Evolutionary conservation across 345 rosid species (phyloP), one percentile per base, ranked within the genome.

Genomic region (Brassica cretica): DNA sequence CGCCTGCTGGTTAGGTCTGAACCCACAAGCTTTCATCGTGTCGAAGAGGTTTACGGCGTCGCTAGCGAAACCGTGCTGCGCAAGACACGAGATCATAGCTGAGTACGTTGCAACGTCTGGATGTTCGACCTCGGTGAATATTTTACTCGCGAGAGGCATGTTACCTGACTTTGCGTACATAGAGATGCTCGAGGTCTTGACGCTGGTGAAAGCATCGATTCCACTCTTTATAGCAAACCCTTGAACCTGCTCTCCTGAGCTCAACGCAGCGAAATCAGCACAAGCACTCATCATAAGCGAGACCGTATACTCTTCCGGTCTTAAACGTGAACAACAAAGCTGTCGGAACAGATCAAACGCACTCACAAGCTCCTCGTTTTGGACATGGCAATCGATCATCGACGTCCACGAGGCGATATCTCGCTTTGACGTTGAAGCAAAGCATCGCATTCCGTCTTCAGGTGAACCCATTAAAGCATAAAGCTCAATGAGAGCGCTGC

Each of bases 331-430:
- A 11, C 81, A 79, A 24, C 61, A 72, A 8, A 85, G 82, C 65
- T 84, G 82, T 29, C 80, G 21, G 53, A 87, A 87, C 63, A 87
- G 76, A 84, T 77, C 80, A 78, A 75, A 71, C 11, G 88, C 87
- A n/a, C 21, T 61, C 68, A 77, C 90, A 73, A 79, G 79, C 69
- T 85, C 83, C 64, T 84, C 78, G 58, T 87, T 85, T 51, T 79
- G 85, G 61, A 82, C 83, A 81, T 82, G 46, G 2, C 86, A 81
- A 65, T 80, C 80, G 18, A 87, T 85, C 83, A 85, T 77, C 9
- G 90, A 84, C 24, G 88, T 85, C 90, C 88, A 85, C 3, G 82
- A 84, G 63, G 86, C 84, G 51, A 85, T 75, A 70, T 87, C 88
- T 68, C 39, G 67, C 66, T 70, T 84, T 18, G 84, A 59, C 71